phyloP scores from a whole-genome alignment of 371 early-diverging fungal species.

The Scutellospora calospora region DNA sequence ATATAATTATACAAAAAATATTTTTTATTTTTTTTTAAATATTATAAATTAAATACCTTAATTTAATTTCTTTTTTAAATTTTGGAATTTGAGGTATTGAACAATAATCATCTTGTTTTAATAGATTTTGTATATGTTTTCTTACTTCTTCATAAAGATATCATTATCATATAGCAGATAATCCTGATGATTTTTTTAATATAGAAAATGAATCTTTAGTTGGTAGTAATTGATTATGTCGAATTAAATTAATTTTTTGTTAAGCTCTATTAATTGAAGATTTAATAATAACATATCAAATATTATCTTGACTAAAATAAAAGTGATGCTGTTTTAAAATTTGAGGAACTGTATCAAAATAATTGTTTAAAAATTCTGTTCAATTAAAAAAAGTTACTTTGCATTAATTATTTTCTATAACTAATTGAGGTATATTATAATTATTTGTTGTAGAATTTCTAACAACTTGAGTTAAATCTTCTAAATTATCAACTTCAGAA shows the following conservation, averaged over 20 bases:
- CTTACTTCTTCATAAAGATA: slow-evolving; percentile 14
- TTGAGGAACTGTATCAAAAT: background rate
- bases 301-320: slow-evolving; percentile 5
- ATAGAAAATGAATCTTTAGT: too few species aligned
- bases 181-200: too few species aligned
- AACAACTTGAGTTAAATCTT: too few species aligned
- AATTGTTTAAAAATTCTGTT: background rate
- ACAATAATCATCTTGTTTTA: background rate
- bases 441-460: too few species aligned
- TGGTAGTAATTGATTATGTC: too few species aligned
- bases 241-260: too few species aligned
- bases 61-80: background rate
- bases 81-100: background rate
- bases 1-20: too few species aligned
- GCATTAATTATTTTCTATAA: too few species aligned
- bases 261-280: background rate
- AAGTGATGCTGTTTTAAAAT: slow-evolving; percentile 4
- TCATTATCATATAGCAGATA: background rate
- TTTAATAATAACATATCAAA: background rate
- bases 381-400: slow-evolving; percentile 3
- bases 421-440: too few species aligned
- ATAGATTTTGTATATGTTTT: background rate
- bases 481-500: too few species aligned
- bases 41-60: too few species aligned
- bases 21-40: too few species aligned